Evolutionary conservation across 306 rosid species (phyloP), one percentile per base, ranked within the genome.

Genomic region (Crotalaria pallida): DNA sequence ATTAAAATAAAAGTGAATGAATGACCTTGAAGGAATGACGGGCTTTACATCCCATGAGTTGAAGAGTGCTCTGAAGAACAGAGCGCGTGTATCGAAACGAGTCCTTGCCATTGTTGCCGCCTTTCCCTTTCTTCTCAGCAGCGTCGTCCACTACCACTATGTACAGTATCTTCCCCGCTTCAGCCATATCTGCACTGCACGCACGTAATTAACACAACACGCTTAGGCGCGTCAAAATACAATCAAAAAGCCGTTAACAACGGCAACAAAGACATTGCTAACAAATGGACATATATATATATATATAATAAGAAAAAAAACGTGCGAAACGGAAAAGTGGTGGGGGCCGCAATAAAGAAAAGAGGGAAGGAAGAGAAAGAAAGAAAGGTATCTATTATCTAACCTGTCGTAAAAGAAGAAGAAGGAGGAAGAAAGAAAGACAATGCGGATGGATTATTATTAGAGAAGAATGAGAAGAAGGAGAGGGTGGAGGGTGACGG

Each of bases 41-140:
- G 1, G 97, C 88, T 65, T 93, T 93, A 77, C 98, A 93, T 58
- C 98, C 98, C 86, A 93, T 93, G 13, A 90, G 94, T 66, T 93
- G 98, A 12, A 93, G 83, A 27, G 92, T 88, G 38, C 88, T 93
- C 79, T 88, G 98, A 16, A 93, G 80, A 74, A 88, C 88, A 2
- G 96, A 61, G 19, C 96, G 94, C 68, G 98, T 78, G 51, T 93
- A 90, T 1, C 94, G 77, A 57, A 88, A 93, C 0, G 98, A 87
- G 27, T 83, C 89, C 49, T 85, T 84, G 8, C 75, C 86, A 4
- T 84, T 49, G 1, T 48, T 6, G 0, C n/a, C n/a, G n/a, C n/a
- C n/a, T n/a, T 23, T 53, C 4, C 11, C 78, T 44, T 78, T 77
- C 72, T 71, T 60, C 77, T 77, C 79, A 0, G 68, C 88, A 45